Evolutionary conservation across 495 filamentous ascomycete species (phyloP).

Genomic region (Talaromyces ruber): DNA sequence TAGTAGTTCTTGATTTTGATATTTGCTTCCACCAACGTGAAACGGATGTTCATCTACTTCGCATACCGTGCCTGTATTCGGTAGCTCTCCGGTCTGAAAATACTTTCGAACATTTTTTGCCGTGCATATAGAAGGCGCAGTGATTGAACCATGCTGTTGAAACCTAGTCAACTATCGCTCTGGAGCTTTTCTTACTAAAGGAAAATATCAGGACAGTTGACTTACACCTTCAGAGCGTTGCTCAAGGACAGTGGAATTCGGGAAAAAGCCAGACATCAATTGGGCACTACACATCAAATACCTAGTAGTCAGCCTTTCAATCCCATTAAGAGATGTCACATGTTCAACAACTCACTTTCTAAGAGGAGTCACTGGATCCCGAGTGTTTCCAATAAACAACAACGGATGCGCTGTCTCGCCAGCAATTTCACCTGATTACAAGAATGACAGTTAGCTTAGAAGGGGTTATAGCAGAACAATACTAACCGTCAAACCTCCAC

Average conservation of each 20-base stretch:
- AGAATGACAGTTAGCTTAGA: neutral
- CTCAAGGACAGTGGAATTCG: constrained; percentile 33
- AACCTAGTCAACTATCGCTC: neutral
- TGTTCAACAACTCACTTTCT: neutral
- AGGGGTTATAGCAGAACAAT: no score
- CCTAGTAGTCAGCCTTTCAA: neutral
- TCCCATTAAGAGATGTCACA: neutral
- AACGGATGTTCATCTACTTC: constrained; percentile 6
- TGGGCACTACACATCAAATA: constrained; percentile 16
- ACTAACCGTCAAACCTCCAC: neutral
- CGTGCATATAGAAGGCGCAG: constrained; percentile 26
- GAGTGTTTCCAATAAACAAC: constrained; percentile 33
- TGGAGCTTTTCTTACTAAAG: neutral
- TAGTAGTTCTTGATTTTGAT: neutral
- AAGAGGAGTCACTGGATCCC: constrained; percentile 35
- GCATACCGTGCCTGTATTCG: constrained; percentile 23
- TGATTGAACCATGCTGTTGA: neutral
- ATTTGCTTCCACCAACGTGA: neutral
- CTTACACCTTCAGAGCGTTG: constrained; percentile 31
- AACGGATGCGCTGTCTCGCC: constrained; percentile 35
- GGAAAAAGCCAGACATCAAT: constrained; percentile 29
- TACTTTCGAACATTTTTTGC: constrained; percentile 21
- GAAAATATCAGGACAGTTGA: neutral
- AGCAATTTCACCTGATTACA: neutral
- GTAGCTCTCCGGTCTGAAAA: constrained; percentile 28